A percentile compares a stretch with the other conserved stretches of the same genome.
Evolutionary conservation across 1,284 basidiomycete genomes (phyloP).

Genomic region (Puccinia brachypodii): DNA sequence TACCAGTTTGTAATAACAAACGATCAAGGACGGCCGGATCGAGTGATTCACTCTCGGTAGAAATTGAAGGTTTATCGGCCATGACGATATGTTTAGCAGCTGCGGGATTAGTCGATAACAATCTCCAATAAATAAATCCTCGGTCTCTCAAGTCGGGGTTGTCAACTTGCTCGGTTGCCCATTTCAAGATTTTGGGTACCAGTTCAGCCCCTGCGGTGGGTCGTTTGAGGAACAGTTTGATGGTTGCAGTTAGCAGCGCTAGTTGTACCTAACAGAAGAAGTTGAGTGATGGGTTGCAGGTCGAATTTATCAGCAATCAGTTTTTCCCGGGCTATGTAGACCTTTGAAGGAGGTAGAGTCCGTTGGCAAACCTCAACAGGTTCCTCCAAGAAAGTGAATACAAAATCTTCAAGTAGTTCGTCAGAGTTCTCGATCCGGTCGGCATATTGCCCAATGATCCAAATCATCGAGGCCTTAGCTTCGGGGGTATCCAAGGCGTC

Average conservation of each 20-base stretch:
- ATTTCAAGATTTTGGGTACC: conserved; percentile 93
- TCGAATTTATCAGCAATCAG: neutral
- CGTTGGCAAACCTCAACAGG: conserved; percentile 74
- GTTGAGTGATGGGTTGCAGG: conserved; percentile 7
- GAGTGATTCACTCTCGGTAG: conserved; percentile 97
- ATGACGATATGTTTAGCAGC: conserved; percentile 83
- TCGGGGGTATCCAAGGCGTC: conserved; percentile 93
- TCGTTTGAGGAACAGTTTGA: conserved; percentile 96
- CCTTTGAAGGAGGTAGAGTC: neutral
- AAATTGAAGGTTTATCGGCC: conserved; percentile 89
- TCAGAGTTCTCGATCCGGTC: conserved; percentile 94
- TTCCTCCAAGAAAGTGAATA: conserved; percentile 90
- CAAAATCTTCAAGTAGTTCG: conserved; percentile 87
- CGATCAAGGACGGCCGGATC: conserved; percentile 92
- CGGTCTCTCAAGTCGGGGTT: conserved; percentile 95
- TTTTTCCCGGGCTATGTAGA: neutral
- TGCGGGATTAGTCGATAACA: conserved; percentile 88
- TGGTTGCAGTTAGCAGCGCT: conserved; percentile 87
- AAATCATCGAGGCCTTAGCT: conserved; percentile 93
- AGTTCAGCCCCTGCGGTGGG: conserved; percentile 83
- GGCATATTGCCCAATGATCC: conserved; percentile 97
- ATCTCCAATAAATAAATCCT: conserved; percentile 99
- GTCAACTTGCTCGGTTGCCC: conserved; percentile 95
- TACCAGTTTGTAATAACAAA: conserved; percentile 59
- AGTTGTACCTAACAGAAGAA: conserved; percentile 75